A percentile compares a stretch with the other conserved stretches of the same genome.
Conservation (phyloP, 805 yeast genomes). For the Monosporozyma aerobia region DNA sequence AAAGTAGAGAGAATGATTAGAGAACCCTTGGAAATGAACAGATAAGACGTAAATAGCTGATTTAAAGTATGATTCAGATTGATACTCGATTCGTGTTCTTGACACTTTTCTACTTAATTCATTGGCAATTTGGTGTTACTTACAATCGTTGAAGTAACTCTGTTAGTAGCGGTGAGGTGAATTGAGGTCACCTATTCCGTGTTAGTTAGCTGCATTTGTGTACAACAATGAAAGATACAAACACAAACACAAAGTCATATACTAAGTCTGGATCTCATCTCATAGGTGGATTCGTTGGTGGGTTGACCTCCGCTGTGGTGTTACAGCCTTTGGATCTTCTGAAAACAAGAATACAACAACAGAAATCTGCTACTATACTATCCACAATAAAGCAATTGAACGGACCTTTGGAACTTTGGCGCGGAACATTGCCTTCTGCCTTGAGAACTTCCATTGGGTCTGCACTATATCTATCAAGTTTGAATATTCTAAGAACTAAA, state of each 20-base stretch:
- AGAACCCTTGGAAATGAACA: not conserved
- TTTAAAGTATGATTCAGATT: not conserved
- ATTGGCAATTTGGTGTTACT: too few species aligned
- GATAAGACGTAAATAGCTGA: not conserved
- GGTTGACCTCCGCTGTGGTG: slow-evolving; percentile 67
- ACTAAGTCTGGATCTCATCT: slow-evolving; percentile 39
- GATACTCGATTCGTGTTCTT: not conserved
- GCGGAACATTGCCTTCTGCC: slow-evolving; percentile 90
- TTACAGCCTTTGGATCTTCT: slow-evolving; percentile 85
- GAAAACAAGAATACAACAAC: slow-evolving; percentile 79
- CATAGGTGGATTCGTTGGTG: slow-evolving; percentile 76
- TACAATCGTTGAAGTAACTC: too few species aligned
- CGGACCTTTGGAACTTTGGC: slow-evolving; percentile 54
- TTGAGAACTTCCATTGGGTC: slow-evolving; percentile 85
- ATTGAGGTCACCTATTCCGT: too few species aligned
- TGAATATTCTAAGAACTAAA: slow-evolving; percentile 53
- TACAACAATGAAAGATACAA: not conserved
- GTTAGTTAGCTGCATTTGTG: not conserved
- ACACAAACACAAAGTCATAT: not conserved
- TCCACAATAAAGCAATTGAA: slow-evolving; percentile 34
- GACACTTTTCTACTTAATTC: not conserved
- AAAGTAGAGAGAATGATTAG: not conserved
- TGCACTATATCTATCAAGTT: slow-evolving; percentile 69
- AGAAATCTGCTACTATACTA: slow-evolving; percentile 24
- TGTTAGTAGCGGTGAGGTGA: too few species aligned